Base-by-base conservation (phyloP, 1,284 basidiomycete genomes). In the Malassezia pachydermatis region DNA sequence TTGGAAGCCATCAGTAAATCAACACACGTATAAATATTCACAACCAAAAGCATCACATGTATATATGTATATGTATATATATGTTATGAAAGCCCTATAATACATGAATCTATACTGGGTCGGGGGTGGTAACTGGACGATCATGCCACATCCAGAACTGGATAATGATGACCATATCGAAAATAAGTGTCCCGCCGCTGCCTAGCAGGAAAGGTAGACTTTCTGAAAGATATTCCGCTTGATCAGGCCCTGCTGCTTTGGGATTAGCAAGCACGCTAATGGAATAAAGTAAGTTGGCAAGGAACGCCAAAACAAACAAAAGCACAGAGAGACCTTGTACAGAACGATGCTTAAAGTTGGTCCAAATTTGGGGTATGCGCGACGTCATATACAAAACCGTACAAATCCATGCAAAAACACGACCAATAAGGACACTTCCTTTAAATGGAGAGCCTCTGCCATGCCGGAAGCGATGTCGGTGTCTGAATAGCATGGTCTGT, bases 281-380 rank as follows among this genome's bases (percentile, higher is more conserved):
- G 14, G 67, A 58, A 41, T 71, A 71, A 10, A 67, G 48, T 24
- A 62, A 24, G 41, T 71, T 71, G 5, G 65, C 69, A 1, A 57
- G 19, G 27, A 68, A 70, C 1, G 67, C 69, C 1, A 61, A 46
- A 9, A 72, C 43, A 51, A 72, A 69, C 20, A 72, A 64, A 0
- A 69, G 46, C 34, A 70, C 57, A 5, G 57, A 59, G 7, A 72
- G 51, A 0, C 70, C 70, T 6, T 54, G 60, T 1, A 72, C 67
- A 3, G 62, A 65, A 17, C 55, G 48, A 3, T 66, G 57, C 16
- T 53, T 47, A 48, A 62, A 56, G 42, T 72, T 72, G 16, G 60
- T 54, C 64, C 64, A 72, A 29, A 72, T 67, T 44, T 72, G 70
- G 1, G 70, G 70, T 17, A 72, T 57, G 25, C 70, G 62, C 13